Evolutionary conservation across 2,329 filamentous ascomycete genomes (phyloP).

Genomic region (Aureobasidium lini): DNA sequence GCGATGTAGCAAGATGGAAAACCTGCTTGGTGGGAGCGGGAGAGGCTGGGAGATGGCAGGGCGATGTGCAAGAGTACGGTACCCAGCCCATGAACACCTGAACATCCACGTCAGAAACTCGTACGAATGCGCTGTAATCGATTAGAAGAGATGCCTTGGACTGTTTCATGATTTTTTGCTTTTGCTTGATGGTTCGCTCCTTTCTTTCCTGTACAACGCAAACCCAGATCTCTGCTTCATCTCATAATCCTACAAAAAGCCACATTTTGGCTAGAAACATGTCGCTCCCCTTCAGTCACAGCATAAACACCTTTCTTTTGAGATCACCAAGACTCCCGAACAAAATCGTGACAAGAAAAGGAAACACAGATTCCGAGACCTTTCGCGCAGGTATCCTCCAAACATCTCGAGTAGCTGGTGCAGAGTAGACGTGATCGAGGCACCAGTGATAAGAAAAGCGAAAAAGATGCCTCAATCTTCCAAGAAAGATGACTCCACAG

Average conservation of each 20-base stretch:
- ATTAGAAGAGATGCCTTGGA: background rate
- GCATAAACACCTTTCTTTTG: background rate
- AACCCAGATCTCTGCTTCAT: background rate
- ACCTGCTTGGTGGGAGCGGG: conserved; percentile 6
- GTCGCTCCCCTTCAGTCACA: background rate
- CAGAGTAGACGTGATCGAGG: background rate
- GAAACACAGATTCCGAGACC: background rate
- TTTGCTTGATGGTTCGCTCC: background rate
- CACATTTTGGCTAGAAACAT: background rate
- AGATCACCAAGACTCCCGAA: background rate
- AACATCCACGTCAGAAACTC: background rate
- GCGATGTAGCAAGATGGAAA: background rate
- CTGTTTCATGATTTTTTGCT: background rate
- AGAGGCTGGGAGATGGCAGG: conserved; percentile 12
- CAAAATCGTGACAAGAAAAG: background rate
- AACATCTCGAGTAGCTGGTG: background rate
- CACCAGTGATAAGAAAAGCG: background rate
- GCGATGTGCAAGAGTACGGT: background rate
- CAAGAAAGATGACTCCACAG: background rate
- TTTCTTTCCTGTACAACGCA: conserved; percentile 5
- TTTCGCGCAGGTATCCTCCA: background rate
- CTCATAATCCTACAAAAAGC: conserved; percentile 3
- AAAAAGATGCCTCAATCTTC: background rate
- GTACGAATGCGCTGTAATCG: background rate
- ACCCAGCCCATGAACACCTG: background rate